Evolutionary conservation across 1,284 basidiomycete species (phyloP), one percentile per base, ranked within the genome.

Genomic region (Malassezia obtusa): DNA sequence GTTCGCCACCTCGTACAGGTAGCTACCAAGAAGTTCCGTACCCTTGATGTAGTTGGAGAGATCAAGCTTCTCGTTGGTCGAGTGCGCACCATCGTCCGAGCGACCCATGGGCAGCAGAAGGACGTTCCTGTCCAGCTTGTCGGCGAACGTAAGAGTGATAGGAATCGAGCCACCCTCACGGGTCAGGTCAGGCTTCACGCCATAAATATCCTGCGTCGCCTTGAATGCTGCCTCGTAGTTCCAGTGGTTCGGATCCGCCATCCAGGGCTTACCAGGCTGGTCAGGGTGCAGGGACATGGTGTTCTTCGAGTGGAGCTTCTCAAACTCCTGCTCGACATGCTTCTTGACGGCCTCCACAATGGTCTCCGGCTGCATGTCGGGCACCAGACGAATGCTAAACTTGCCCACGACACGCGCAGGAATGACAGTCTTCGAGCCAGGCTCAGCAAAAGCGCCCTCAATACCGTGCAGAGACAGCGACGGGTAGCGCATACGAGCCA

Each of bases 111-210:
- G 91, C 47, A 95, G 78, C 22, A 95, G 77, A 37, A 91, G 76
- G 9, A 94, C 85, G 62, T 87, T 72, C 57, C 60, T 63, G 50
- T 63, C 44, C 37, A 68, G 54, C 35, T 59, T 53, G 32, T 96
- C 89, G 17, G 90, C 88, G 75, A 98, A 95, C 4, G 90, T 94
- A 54, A 98, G 80, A 6, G 91, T 94, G 44, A 96, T 89, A 0
- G 91, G 91, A 64, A 96, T 95, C 1, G 88, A 92, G 2, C 92
- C 90, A 53, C 94, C 92, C 77, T 98, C 92, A 45, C 89, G 82
- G 1, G 87, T 92, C 67, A 89, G 80, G 73, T 94, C 88, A 1
- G 90, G 90, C 28, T 82, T 81, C 73, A 83, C 81, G 45, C 83
- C 81, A 76, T 90, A 94, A 12, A 94, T 79, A 8, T 80, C 79